Evolutionary conservation across 768 basidiomycete species (phyloP), one percentile per base, ranked within the genome.

Genomic region (Tylopilus sp.): DNA sequence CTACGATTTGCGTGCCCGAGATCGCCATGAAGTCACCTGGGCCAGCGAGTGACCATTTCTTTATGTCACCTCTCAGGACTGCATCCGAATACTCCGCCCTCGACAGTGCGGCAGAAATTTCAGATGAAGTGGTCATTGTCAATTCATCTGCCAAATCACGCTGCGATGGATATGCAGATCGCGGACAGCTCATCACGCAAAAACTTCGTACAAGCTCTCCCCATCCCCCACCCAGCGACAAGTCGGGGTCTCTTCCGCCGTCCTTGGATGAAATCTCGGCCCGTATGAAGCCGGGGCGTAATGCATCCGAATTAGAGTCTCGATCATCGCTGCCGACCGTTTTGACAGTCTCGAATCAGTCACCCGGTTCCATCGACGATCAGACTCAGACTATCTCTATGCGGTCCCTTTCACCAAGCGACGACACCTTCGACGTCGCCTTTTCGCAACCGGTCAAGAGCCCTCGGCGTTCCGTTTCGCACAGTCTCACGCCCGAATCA

Each of bases 191-290:
- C 69, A 44, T 66, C 55, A 47, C 66, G 65, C 42, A 52, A 53
- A 42, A 55, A 31, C 47, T 66, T 61, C 58, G 48, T 28, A 6
- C 39, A 38, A 46, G n/a, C 40, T 20, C 42, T 47, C 56, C 48
- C 44, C 36, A 18, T 22, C 1, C 36, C 17, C 23, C 51, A 52
- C 51, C 55, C 48, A 13, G 40, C 45, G 35, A 43, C 35, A 41
- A 50, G 45, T 35, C 69, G 67, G 15, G 13, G 15, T 15, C 12
- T 31, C 53, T 64, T 39, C 62, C 83, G 33, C 88, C 88, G 20
- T 89, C 88, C 22, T 79, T 91, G 53, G 87, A 87, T 57, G 83
- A 90, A 61, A 89, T 90, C 52, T 80, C 82, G 28, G 82, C 86
- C 38, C 85, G 76, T 55, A 59, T 88, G 58, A 71, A 53, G 62